These are phyloP conservation scores for Suaeda aralocaspica DNA, from an alignment of 148 eudicot genomes.

Conservation along the genomic window DNA sequence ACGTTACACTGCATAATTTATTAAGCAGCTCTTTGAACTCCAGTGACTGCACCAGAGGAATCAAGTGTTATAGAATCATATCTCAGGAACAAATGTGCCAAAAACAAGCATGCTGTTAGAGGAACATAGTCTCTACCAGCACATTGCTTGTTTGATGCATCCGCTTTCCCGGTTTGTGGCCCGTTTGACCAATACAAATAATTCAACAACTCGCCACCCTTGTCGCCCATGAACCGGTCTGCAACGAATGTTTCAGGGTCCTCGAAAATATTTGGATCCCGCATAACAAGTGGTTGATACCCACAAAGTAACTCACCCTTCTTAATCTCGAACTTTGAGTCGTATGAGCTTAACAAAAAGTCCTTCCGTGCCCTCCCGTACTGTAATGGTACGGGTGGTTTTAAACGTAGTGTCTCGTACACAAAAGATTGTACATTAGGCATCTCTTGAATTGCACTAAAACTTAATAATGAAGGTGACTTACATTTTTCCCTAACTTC, in stretches of 20 bases:
- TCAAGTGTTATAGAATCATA: constrained; percentile 53
- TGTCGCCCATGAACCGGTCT: constrained; percentile 52
- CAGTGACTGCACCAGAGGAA: constrained; percentile 42
- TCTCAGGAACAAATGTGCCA: constrained; percentile 61
- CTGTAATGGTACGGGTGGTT: constrained; percentile 77
- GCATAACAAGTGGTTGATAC: constrained; percentile 66
- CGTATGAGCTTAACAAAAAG: constrained; percentile 51
- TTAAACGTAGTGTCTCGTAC: constrained; percentile 62
- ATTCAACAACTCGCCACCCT: constrained; percentile 45
- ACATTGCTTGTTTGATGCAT: constrained; percentile 70
- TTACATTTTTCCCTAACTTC: constrained; percentile 49
- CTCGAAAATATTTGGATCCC: constrained; percentile 60
- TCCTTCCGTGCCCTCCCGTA: constrained; percentile 77
- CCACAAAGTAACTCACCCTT: constrained; percentile 91
- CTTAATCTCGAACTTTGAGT: constrained; percentile 54
- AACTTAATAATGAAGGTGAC: constrained; percentile 22
- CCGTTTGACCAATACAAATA: constrained; percentile 93
- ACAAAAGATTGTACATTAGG: constrained; percentile 65
- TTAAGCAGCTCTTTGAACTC: constrained; percentile 36
- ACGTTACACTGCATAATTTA: too few species aligned
- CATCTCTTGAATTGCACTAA: constrained; percentile 47
- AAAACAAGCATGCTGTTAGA: constrained; percentile 51
- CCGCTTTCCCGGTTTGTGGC: constrained; percentile 57
- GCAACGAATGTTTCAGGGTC: constrained; percentile 56
- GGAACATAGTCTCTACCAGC: constrained; percentile 60